Conservation (phyloP, 768 basidiomycete species). For the Rossbeevera mucosa region DNA sequence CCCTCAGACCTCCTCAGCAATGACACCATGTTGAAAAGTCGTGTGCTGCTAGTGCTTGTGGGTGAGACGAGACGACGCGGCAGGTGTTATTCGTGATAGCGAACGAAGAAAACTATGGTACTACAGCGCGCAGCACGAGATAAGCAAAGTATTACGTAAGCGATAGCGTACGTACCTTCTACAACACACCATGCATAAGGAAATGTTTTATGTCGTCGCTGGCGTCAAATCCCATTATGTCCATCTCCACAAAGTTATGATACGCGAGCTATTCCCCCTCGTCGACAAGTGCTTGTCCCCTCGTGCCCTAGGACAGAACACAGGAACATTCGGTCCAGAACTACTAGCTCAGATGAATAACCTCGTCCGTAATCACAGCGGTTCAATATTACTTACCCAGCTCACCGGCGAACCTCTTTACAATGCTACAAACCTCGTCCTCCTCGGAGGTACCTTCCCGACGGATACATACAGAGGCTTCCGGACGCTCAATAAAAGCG, state of each 20-base stretch:
- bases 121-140: too few species aligned
- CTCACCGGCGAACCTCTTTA: conserved; percentile 21
- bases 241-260: conserved; percentile 13
- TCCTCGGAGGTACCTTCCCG: conserved; percentile 20
- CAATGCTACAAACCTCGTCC: conserved; percentile 12
- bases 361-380: neutral
- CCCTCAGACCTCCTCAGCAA: conserved; percentile 7
- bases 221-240: conserved; percentile 7
- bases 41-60: too few species aligned
- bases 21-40: too few species aligned
- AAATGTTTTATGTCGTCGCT: conserved; percentile 13
- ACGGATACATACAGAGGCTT: conserved; percentile 20
- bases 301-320: conserved; percentile 9
- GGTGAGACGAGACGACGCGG: too few species aligned
- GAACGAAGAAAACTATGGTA: too few species aligned
- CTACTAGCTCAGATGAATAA: conserved; percentile 12
- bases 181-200: conserved; percentile 6
- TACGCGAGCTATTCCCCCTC: conserved; percentile 18
- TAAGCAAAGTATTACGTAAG: too few species aligned
- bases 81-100: too few species aligned
- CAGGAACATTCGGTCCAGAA: conserved; percentile 4
- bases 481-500: conserved; percentile 11
- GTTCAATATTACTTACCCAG: conserved; percentile 11
- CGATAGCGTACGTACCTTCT: too few species aligned
- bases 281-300: conserved; percentile 17